Evolutionary conservation across 352 stramenopile genomes (phyloP).

Genomic region (Phytophthora colocasiae): DNA sequence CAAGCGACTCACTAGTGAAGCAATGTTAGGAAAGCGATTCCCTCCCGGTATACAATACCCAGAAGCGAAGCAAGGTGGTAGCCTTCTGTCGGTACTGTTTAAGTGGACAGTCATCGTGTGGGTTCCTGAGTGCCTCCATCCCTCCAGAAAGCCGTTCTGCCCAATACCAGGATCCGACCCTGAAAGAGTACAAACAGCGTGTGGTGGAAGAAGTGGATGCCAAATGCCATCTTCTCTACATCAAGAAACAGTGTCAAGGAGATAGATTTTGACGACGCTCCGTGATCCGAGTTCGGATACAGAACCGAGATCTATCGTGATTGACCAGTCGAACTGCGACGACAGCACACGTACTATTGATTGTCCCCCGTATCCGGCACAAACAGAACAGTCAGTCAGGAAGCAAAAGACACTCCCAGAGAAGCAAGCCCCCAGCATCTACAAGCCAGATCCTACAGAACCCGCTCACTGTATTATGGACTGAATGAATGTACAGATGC

Average conservation of each 20-base stretch:
- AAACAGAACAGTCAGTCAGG: no score
- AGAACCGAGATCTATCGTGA: no score
- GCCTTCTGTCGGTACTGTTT: background rate
- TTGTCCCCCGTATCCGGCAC: no score
- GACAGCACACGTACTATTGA: no score
- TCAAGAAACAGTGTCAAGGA: conserved; percentile 15
- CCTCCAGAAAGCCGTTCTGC: background rate
- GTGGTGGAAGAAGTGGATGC: conserved; percentile 1
- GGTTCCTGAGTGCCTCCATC: background rate
- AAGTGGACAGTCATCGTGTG: background rate
- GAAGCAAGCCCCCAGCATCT: no score
- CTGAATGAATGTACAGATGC: no score
- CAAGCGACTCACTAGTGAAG: background rate
- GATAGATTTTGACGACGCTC: no score
- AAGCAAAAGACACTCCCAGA: no score
- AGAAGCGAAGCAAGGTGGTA: background rate
- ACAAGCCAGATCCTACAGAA: no score
- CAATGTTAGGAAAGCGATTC: background rate
- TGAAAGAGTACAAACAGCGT: conserved; percentile 19
- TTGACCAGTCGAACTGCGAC: no score
- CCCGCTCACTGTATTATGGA: no score
- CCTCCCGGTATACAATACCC: background rate
- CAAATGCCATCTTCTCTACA: conserved; percentile 17
- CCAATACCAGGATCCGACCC: background rate
- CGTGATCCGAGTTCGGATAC: no score